Evolutionary conservation across 106 monocot genomes (phyloP).

Genomic region (Dendrobium chrysotoxum): DNA sequence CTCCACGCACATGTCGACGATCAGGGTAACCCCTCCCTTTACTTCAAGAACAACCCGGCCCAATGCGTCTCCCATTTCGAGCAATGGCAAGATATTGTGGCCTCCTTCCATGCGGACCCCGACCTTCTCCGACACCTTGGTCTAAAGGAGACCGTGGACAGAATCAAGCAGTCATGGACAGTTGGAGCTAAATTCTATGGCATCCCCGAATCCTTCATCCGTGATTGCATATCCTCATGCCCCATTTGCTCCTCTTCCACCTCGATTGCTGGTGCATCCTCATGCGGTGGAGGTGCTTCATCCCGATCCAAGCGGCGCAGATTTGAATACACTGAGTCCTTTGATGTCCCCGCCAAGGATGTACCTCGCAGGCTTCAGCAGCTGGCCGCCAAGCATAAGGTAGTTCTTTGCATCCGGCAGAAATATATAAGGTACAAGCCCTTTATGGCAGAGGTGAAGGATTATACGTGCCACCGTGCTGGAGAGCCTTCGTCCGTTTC

Average conservation of each 20-base stretch:
- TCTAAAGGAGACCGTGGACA: slow-evolving; percentile 91
- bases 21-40: slow-evolving; percentile 28
- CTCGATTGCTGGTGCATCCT: slow-evolving; percentile 4
- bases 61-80: slow-evolving; percentile 79
- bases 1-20: slow-evolving; percentile 49
- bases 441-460: slow-evolving; percentile 99
- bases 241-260: slow-evolving; percentile 45
- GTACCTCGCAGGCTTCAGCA: slow-evolving; percentile 77
- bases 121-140: slow-evolving; percentile 81
- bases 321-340: slow-evolving; percentile 93
- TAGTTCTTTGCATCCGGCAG: slow-evolving; percentile 92
- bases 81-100: slow-evolving; percentile 87
- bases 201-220: slow-evolving; percentile 88
- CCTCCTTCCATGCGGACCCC: slow-evolving; percentile 68
- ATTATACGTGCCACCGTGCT: slow-evolving; percentile 94
- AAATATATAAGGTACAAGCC: slow-evolving; percentile 97
- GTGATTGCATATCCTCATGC: slow-evolving; percentile 76
- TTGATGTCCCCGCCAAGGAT: slow-evolving; percentile 85
- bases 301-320: slow-evolving; percentile 56
- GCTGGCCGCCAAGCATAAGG: slow-evolving; percentile 90
- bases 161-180: slow-evolving; percentile 93
- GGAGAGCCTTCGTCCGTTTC: slow-evolving; percentile 63
- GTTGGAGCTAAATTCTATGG: slow-evolving; percentile 98
- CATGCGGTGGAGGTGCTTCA: slow-evolving; percentile 2
- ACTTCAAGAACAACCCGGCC: slow-evolving; percentile 73